Evolutionary conservation across 2,329 filamentous ascomycete genomes (phyloP), one percentile per base, ranked within the genome.

Genomic region (Fusarium decemcellulare): DNA sequence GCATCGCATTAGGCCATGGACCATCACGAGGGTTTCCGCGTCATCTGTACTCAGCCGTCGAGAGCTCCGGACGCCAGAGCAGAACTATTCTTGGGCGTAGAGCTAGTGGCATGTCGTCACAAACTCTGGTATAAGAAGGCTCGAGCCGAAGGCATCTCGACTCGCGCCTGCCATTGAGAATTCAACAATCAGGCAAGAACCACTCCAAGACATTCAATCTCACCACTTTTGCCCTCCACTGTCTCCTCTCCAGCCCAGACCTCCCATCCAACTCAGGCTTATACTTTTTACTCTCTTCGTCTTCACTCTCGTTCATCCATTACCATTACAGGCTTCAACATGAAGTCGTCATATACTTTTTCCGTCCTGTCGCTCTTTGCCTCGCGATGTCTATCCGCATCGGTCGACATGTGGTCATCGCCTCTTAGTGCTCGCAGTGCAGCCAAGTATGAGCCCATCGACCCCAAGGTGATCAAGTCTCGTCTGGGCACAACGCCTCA

Each of bases 341-440:
- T 75, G 73, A 74, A 72, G 36, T 60, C 59, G 5, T 51, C 39
- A 6, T 43, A 42, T 12, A 51, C 59, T 30, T 42, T 73, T 43
- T 32, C 59, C 6, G 6, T 61, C 44, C 46, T 72, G 11, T 59
- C 66, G 14, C 47, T 71, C 43, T 58, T 70, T 46, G 48, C 56
- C 6, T 59, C 58, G 9, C 43, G 60, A 30, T 67, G 63, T 36
- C 37, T 71, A 8, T 59, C 73, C 10, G 59, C 58, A 23, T 68
- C 73, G n/a, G 72, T 74, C 14, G 70, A 73, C 39, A 68, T 72
- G 59, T 71, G 70, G 69, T 68, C 70, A 11, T 62, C 73, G 15
- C 67, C 64, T 8, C 56, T 72, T 18, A 50, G 44, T 18, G 60
- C 55, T 29, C 69, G 70, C 52, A 51, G 39, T 32, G 48, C 56